Evolutionary conservation across 2,329 filamentous ascomycete species (phyloP).

Genomic region (Fusarium sp.): DNA sequence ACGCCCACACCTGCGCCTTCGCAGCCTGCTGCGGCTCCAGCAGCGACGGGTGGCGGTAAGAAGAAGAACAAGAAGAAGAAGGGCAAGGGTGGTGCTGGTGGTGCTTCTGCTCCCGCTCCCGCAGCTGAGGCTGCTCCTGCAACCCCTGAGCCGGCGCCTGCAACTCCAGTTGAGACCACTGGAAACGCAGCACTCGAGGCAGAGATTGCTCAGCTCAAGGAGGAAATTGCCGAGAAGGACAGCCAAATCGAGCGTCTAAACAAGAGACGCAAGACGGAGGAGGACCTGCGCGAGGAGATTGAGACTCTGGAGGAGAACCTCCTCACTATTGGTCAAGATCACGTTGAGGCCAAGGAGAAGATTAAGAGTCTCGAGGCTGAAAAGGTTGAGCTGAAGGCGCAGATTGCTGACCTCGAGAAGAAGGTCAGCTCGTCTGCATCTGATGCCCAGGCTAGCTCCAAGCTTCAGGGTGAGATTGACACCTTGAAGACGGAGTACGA

Average conservation of each 20-base stretch:
- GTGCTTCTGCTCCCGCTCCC: constrained; percentile 48
- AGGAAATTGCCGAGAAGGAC: constrained; percentile 72
- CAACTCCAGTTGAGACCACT: constrained; percentile 41
- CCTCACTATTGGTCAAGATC: constrained; percentile 81
- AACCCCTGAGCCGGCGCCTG: constrained; percentile 49
- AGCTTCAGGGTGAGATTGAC: constrained; percentile 71
- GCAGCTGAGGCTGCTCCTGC: constrained; percentile 50
- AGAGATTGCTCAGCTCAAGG: constrained; percentile 62
- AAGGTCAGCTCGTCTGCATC: constrained; percentile 64
- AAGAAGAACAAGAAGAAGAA: constrained; percentile 92
- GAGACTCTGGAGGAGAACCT: constrained; percentile 85
- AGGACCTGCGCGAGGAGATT: constrained; percentile 85
- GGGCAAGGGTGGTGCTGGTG: constrained; percentile 74
- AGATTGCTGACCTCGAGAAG: constrained; percentile 75
- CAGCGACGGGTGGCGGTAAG: constrained; percentile 46
- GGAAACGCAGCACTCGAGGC: constrained; percentile 55
- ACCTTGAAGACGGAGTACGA: constrained; percentile 66
- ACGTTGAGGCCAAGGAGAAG: constrained; percentile 84
- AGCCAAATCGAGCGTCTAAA: constrained; percentile 77
- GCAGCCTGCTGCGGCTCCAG: constrained; percentile 38
- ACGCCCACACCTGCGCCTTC: constrained; percentile 39
- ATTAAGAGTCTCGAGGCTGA: constrained; percentile 77
- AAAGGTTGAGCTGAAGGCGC: constrained; percentile 71
- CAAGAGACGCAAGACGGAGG: constrained; percentile 78
- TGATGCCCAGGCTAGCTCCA: constrained; percentile 58